Conservation (phyloP, 768 basidiomycete genomes). For the Collybia sordida region DNA sequence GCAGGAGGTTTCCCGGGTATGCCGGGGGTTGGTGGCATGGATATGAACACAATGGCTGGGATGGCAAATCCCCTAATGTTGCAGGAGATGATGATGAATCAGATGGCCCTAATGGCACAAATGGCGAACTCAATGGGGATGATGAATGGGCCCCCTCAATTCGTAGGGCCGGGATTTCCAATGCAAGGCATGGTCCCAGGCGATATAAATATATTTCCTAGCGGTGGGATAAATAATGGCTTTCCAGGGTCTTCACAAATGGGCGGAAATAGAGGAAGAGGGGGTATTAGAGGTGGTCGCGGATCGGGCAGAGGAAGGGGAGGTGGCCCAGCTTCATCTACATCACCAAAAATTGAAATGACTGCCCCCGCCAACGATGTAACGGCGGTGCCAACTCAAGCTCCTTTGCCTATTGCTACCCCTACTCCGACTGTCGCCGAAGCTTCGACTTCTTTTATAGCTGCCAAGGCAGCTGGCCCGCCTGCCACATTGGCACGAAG, state of each 20-base stretch:
- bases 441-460: constrained; percentile 17
- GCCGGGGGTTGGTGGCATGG: constrained; percentile 46
- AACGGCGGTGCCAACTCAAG: constrained; percentile 21
- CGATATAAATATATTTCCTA: constrained; percentile 53
- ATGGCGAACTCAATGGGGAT: constrained; percentile 86
- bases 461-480: constrained; percentile 9
- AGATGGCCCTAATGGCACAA: constrained; percentile 93
- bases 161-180: constrained; percentile 55
- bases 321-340: constrained; percentile 26
- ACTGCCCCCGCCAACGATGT: constrained; percentile 8
- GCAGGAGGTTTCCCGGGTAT: constrained; percentile 42
- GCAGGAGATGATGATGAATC: constrained; percentile 90
- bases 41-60: constrained; percentile 60
- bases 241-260: constrained; percentile 32
- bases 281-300: constrained; percentile 41
- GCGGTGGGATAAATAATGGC: constrained; percentile 34
- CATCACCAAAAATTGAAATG: constrained; percentile 20
- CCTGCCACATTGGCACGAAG: constrained; percentile 33
- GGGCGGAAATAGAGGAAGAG: constrained; percentile 33
- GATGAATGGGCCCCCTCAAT: constrained; percentile 59
- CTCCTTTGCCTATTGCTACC: constrained; percentile 28
- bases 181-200: constrained; percentile 52
- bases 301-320: constrained; percentile 50
- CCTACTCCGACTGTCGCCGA: constrained; percentile 22
- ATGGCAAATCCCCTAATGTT: constrained; percentile 70